Evolutionary conservation across 495 filamentous ascomycete species (phyloP).

Genomic region (Hypoxylon lienhwacheense): DNA sequence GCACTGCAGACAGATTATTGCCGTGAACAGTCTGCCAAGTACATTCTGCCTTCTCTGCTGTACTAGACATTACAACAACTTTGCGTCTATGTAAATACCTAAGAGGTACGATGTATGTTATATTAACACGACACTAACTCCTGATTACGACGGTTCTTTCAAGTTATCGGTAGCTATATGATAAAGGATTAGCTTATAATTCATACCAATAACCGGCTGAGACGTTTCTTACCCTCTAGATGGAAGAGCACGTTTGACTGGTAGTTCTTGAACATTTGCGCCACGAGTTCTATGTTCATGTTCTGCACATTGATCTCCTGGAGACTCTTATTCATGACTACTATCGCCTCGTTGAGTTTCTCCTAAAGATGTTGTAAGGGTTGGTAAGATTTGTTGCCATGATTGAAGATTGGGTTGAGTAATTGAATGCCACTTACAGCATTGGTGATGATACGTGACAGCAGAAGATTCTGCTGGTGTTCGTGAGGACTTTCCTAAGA

Average conservation of each 20-base stretch:
- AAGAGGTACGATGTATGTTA: not conserved
- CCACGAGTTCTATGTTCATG: slow-evolving; percentile 96
- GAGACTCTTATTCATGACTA: slow-evolving; percentile 87
- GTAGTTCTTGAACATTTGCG: slow-evolving; percentile 99
- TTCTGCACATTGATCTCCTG: slow-evolving; percentile 99
- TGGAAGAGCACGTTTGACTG: slow-evolving; percentile 97
- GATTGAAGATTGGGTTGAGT: not conserved
- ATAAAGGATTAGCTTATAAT: slow-evolving; percentile 4
- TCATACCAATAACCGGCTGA: not conserved
- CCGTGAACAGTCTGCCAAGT: too few species aligned
- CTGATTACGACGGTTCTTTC: slow-evolving; percentile 68
- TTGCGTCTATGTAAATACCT: too few species aligned
- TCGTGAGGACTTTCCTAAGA: slow-evolving; percentile 92
- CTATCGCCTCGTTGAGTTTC: slow-evolving; percentile 93
- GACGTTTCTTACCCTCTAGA: slow-evolving; percentile 72
- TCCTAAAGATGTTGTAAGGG: slow-evolving; percentile 59
- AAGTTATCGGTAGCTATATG: slow-evolving; percentile 77
- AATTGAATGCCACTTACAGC: slow-evolving; percentile 66
- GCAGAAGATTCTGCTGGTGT: slow-evolving; percentile 89
- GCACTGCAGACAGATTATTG: too few species aligned
- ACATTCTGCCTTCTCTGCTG: too few species aligned
- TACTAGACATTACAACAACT: too few species aligned
- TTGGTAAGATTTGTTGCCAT: slow-evolving; percentile 16
- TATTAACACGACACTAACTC: not conserved
- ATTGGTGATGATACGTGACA: slow-evolving; percentile 95